Evolutionary conservation across 495 filamentous ascomycete species (phyloP).

Genomic region (Choiromyces venosus): DNA sequence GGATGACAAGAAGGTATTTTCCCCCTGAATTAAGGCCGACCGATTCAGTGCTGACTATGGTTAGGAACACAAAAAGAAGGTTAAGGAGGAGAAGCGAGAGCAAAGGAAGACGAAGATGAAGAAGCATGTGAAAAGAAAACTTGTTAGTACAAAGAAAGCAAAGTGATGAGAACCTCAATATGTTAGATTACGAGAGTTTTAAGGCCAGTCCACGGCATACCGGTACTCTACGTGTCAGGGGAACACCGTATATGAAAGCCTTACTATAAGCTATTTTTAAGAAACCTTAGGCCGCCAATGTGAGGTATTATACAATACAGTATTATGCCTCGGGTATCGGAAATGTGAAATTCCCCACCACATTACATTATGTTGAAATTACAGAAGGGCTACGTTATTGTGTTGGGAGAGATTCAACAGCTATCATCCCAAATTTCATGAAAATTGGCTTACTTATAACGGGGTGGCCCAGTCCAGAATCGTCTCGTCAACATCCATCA

Average conservation of each 20-base stretch:
- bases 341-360: neutral
- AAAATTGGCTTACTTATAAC: neutral
- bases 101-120: slow-evolving; percentile 90
- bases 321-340: neutral
- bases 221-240: too few relatives aligned
- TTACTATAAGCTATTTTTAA: neutral
- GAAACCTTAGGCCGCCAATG: neutral
- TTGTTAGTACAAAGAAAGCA: slow-evolving; percentile 50
- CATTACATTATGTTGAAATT: neutral
- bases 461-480: neutral
- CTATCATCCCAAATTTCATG: neutral
- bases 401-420: neutral
- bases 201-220: neutral
- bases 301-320: neutral
- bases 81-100: slow-evolving; percentile 92
- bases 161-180: slow-evolving; percentile 18
- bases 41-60: slow-evolving; percentile 25
- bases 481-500: neutral
- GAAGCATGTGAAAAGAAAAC: slow-evolving; percentile 83
- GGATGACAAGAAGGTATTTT: slow-evolving; percentile 65
- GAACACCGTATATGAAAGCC: neutral
- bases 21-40: neutral
- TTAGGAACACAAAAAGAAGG: slow-evolving; percentile 73
- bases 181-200: neutral
- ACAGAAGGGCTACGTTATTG: neutral